Evolutionary conservation across 768 basidiomycete genomes (phyloP).

Genomic region (Multifurca ochricompacta): DNA sequence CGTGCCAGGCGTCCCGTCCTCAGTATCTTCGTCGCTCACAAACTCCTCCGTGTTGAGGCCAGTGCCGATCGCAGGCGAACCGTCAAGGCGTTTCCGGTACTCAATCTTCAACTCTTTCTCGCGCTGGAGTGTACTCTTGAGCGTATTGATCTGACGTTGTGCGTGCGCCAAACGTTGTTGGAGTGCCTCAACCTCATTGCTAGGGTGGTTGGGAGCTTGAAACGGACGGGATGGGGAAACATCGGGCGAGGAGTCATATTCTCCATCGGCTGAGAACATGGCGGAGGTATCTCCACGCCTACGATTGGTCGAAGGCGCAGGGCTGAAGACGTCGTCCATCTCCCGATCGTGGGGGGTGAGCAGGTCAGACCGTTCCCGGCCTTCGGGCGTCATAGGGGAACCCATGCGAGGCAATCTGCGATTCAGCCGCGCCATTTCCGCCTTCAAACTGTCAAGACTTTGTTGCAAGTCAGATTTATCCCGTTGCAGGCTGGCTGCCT

Average conservation of each 20-base stretch:
- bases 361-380: constrained; percentile 24
- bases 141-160: constrained; percentile 75
- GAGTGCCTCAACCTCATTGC: constrained; percentile 72
- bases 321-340: constrained; percentile 60
- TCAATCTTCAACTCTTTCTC: constrained; percentile 81
- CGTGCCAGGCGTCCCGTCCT: constrained; percentile 13
- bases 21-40: constrained; percentile 42
- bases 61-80: constrained; percentile 35
- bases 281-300: constrained; percentile 46
- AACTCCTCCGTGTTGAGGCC: constrained; percentile 37
- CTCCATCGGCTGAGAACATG: constrained; percentile 37
- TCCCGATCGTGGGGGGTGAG: constrained; percentile 52
- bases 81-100: constrained; percentile 44
- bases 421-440: constrained; percentile 59
- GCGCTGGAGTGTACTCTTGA: constrained; percentile 68
- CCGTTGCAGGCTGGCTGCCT: constrained; percentile 77
- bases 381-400: constrained; percentile 67
- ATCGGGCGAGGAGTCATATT: constrained; percentile 51
- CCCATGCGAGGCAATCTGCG: constrained; percentile 57
- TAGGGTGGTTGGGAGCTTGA: constrained; percentile 65
- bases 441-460: constrained; percentile 66
- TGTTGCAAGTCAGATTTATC: constrained; percentile 91
- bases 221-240: constrained; percentile 54
- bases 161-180: constrained; percentile 80
- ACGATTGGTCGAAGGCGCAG: constrained; percentile 50